Evolutionary conservation across 345 rosid genomes (phyloP).

Genomic region (Erucastrum elatum): DNA sequence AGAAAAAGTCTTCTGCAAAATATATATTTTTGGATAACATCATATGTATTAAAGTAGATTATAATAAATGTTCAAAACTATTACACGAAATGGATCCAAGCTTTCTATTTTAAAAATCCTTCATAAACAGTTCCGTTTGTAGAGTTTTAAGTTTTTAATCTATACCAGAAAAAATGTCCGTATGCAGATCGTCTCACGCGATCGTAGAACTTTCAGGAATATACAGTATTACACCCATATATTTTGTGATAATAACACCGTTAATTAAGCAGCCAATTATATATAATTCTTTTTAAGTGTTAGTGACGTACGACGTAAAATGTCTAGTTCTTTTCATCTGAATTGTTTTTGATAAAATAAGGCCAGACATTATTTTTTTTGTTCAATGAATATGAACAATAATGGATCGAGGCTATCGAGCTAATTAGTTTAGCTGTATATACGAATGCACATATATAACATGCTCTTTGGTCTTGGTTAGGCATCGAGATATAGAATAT

Average conservation of each 20-base stretch:
- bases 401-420: neutral
- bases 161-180: neutral
- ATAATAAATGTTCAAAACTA: neutral
- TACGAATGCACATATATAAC: neutral
- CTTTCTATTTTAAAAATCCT: neutral
- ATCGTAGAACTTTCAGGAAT: neutral
- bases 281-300: neutral
- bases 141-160: neutral
- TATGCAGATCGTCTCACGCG: neutral
- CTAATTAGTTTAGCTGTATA: neutral
- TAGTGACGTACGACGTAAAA: neutral
- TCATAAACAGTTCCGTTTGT: neutral
- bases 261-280: neutral
- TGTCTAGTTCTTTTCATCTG: neutral
- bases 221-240: neutral
- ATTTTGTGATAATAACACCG: neutral
- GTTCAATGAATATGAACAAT: neutral
- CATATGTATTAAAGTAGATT: neutral
- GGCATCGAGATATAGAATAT: neutral
- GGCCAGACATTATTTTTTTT: neutral
- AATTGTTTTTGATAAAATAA: neutral
- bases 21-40: neutral
- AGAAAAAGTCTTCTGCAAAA: slow-evolving; percentile 14
- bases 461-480: neutral
- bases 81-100: neutral